Conservation (phyloP, 768 basidiomycete genomes). For the Hygrophoropsis aurantiaca region DNA sequence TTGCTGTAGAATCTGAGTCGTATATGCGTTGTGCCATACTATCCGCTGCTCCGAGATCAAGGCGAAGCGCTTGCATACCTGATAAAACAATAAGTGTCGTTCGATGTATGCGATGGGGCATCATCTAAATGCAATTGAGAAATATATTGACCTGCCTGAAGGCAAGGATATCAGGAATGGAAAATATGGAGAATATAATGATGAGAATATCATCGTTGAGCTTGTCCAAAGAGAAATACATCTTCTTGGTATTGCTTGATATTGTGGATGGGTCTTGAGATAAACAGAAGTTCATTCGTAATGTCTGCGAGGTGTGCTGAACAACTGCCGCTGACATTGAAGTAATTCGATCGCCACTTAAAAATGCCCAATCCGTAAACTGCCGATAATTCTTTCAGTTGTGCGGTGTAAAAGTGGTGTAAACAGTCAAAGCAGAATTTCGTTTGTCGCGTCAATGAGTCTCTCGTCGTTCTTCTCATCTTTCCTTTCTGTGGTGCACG, state of each 20-base stretch:
- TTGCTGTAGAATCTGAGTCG: slow-evolving; percentile 38
- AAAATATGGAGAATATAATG: slow-evolving; percentile 31
- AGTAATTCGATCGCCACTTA: slow-evolving; percentile 16
- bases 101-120: neutral
- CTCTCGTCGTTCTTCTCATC: slow-evolving; percentile 47
- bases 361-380: slow-evolving; percentile 23
- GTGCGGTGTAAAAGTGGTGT: slow-evolving; percentile 8
- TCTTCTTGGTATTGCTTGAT: slow-evolving; percentile 1
- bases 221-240: slow-evolving; percentile 18
- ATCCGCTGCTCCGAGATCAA: slow-evolving; percentile 46
- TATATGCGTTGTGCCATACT: slow-evolving; percentile 57
- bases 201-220: slow-evolving; percentile 41
- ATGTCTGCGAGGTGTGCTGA: too few species aligned
- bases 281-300: too few species aligned
- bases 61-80: slow-evolving; percentile 54
- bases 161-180: slow-evolving; percentile 41
- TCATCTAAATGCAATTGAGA: neutral
- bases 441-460: slow-evolving; percentile 31
- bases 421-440: slow-evolving; percentile 8
- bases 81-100: neutral
- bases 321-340: neutral
- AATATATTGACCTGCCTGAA: slow-evolving; percentile 39
- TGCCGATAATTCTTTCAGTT: slow-evolving; percentile 18
- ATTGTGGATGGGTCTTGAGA: too few species aligned
- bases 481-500: slow-evolving; percentile 39